phyloP scores from a whole-genome alignment of 192 early-diverging fungal species.

The Pecoramyces ruminantium region DNA sequence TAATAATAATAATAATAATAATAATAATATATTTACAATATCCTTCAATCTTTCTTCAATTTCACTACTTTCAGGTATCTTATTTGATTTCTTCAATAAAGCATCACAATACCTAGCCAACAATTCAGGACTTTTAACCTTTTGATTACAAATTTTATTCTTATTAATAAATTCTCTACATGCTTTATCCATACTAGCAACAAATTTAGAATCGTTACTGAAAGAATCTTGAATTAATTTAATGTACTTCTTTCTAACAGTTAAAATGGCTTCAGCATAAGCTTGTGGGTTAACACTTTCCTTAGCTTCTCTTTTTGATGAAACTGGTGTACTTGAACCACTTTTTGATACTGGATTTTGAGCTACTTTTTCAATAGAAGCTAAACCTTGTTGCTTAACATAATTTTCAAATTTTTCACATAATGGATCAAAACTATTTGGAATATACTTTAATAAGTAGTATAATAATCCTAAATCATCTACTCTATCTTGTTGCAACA shows the following conservation, averaged over 20 bases:
- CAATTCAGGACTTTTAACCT: conserved; percentile 33
- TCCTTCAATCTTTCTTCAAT: conserved; percentile 44
- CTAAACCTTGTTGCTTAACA: conserved; percentile 61
- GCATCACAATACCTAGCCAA: conserved; percentile 65
- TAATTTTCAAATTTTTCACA: conserved; percentile 56
- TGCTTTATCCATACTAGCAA: conserved; percentile 79
- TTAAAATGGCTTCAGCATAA: conserved; percentile 74
- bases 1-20: too few relatives aligned
- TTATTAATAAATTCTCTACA: conserved; percentile 87
- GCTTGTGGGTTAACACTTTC: conserved; percentile 44
- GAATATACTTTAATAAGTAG: conserved; percentile 56
- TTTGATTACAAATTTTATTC: conserved; percentile 56
- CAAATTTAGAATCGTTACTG: conserved; percentile 67
- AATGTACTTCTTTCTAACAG: conserved; percentile 73
- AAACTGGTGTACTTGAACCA: conserved; percentile 1
- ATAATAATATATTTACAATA: conserved; percentile 42
- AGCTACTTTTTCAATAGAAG: conserved; percentile 59
- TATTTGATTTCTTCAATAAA: conserved; percentile 44
- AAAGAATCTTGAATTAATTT: conserved; percentile 64
- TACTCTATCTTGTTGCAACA: conserved; percentile 73
- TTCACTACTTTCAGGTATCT: conserved; percentile 30
- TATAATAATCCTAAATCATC: conserved; percentile 84
- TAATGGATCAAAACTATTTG: conserved; percentile 67
- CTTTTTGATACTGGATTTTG: conserved; percentile 9
- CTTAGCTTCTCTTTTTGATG: conserved; percentile 7